A percentile compares a stretch with the other conserved stretches of the same genome.
These are phyloP conservation scores for Diaporthe citriasiana DNA, from an alignment of 2,329 filamentous ascomycete species.

Conservation along the genomic window DNA sequence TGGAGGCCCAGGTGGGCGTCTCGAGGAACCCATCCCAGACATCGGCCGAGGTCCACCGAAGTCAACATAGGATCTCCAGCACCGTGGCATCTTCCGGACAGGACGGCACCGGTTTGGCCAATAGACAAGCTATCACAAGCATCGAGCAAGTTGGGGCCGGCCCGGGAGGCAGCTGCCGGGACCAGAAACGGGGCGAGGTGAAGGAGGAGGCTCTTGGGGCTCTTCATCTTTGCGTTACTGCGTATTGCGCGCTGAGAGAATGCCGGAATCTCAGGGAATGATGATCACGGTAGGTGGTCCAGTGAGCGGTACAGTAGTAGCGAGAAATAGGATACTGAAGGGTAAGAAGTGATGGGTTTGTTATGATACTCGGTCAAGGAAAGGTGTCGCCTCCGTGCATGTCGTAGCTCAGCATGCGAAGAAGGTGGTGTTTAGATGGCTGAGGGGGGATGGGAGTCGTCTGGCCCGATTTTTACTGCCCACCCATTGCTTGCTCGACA, in stretches of 20 bases:
- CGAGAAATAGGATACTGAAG: constrained; percentile 11
- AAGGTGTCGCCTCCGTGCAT: background rate
- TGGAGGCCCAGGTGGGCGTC: background rate
- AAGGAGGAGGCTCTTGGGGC: background rate
- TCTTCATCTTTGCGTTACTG: constrained; percentile 24
- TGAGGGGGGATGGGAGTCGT: background rate
- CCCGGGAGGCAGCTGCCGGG: background rate
- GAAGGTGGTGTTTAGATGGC: background rate
- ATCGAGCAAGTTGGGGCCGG: constrained; percentile 8
- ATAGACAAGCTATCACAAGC: constrained; percentile 26
- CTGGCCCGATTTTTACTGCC: background rate
- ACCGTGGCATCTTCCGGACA: constrained; percentile 23
- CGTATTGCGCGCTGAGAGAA: background rate
- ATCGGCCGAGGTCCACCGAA: constrained; percentile 31
- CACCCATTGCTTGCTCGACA: background rate
- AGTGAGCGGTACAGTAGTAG: background rate
- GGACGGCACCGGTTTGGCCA: background rate
- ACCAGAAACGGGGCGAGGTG: constrained; percentile 2
- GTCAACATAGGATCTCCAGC: background rate
- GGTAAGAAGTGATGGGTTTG: background rate
- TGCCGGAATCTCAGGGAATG: background rate
- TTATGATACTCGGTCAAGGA: background rate
- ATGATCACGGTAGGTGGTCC: background rate
- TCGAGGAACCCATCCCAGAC: constrained; percentile 34
- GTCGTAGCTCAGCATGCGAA: background rate